phyloP scores from a whole-genome alignment of 1,139 yeast species.

The Yamadazyma dendronema region DNA sequence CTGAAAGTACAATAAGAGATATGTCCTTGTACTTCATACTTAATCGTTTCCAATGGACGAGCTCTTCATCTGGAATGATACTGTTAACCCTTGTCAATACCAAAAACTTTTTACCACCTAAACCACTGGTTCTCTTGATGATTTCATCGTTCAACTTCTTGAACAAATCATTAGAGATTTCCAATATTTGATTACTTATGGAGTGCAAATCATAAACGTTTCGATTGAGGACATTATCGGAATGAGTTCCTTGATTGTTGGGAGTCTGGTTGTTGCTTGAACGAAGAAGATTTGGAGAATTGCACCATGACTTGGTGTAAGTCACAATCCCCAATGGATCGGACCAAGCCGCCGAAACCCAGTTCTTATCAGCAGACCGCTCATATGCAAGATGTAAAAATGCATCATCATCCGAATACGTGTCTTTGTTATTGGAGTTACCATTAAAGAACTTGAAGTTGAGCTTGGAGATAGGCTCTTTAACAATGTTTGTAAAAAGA shows the following conservation, averaged over 20 bases:
- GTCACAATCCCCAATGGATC: conserved; percentile 75
- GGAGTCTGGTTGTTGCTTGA: conserved; percentile 5
- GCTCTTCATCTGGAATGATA: conserved; percentile 75
- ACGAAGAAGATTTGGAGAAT: conserved; percentile 18
- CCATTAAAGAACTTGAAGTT: conserved; percentile 50
- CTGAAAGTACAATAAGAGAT: conserved; percentile 71
- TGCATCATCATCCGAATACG: conserved; percentile 56
- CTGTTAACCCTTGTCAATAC: conserved; percentile 69
- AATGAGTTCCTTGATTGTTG: conserved; percentile 6
- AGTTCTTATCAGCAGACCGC: conserved; percentile 72
- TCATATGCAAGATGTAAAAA: conserved; percentile 85
- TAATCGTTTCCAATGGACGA: conserved; percentile 72
- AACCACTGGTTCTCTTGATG: conserved; percentile 28
- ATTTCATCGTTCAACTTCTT: conserved; percentile 34
- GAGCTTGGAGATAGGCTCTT: conserved; percentile 45
- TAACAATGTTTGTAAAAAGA: conserved; percentile 43
- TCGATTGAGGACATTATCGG: conserved; percentile 9
- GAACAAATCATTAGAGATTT: conserved; percentile 36
- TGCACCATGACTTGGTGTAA: conserved; percentile 66
- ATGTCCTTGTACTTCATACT: conserved; percentile 60
- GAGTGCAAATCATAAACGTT: conserved; percentile 29
- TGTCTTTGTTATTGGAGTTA: conserved; percentile 18
- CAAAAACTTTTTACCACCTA: conserved; percentile 58
- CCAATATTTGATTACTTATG: conserved; percentile 42
- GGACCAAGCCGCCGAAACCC: conserved; percentile 90